Conservation (phyloP, 2,329 filamentous ascomycete species). For the Calonectria multiphialidica region DNA sequence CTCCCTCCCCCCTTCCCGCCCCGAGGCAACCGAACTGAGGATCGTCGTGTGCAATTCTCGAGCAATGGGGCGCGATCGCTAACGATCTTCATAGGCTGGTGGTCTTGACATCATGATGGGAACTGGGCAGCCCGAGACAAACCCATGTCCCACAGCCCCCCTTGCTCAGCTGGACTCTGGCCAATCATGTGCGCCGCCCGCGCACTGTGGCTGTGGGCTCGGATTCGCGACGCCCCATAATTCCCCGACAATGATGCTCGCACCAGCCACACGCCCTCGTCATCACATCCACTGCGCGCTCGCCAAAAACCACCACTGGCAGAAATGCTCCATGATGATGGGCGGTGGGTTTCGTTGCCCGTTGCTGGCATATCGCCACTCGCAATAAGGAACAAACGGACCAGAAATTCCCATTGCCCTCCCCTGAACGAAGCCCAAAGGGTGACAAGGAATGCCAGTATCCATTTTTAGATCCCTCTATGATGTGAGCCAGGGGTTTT, state of each 20-base stretch:
- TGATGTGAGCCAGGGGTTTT: background rate
- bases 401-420: background rate
- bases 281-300: background rate
- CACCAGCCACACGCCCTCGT: slow-evolving; percentile 7
- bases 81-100: background rate
- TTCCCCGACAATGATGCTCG: background rate
- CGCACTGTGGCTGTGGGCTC: background rate
- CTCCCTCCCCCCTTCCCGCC: background rate
- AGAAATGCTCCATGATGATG: background rate
- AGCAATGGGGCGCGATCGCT: background rate
- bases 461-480: background rate
- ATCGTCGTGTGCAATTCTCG: background rate
- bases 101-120: background rate
- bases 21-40: background rate
- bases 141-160: background rate
- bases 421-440: background rate
- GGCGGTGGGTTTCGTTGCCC: background rate
- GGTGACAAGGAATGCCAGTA: background rate
- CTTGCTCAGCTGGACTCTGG: background rate
- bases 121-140: background rate
- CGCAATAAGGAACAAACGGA: background rate
- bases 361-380: background rate
- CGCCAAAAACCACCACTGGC: background rate
- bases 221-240: background rate
- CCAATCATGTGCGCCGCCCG: background rate